Base-by-base conservation (phyloP, 305 asterid genomes). In the Stenogyne calaminthoides region DNA sequence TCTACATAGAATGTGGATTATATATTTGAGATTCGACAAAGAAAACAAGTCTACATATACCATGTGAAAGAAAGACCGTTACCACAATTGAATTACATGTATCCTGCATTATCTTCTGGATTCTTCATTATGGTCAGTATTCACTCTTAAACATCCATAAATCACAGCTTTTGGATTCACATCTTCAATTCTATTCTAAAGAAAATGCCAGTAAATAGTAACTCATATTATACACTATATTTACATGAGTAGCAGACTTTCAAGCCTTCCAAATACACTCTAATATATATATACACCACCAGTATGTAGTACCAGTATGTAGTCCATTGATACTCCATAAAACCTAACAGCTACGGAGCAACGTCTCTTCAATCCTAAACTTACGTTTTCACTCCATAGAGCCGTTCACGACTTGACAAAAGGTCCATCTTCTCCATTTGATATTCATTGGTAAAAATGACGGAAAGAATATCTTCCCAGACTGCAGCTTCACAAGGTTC, bases 401-500 rank as follows among this genome's bases (percentile, higher is more conserved):
- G 7, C 19, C 9, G 36, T 78, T 36, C n/a, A 77, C 44, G 80
- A 60, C 64, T 84, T 84, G 10, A 79, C 80, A n/a, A 55, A 82
- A 60, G 69, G 72, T 81, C 87, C 86, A 83, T 68, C 77, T 78
- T 73, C 78, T 83, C 86, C 78, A 80, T 76, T 80, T 85, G 79
- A 88, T 67, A 75, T 77, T 80, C 69, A 73, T 78, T 63, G 82
- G 80, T 87, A 87, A 86, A 66, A 80, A 80, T 11, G 85, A 87
- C 46, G 86, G 83, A 59, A 88, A 27, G 29, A 76, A 72, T 32
- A 79, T 54, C 66, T 80, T 87, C 70, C 79, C 82, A 0, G 87
- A 71, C 67, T 86, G 96, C 82, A 89, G 37, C 83, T 76, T 87
- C 84, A 93, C 77, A 5, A 93, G 93, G 76, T 83, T 86, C 58